Evolutionary conservation across 2,329 filamentous ascomycete species (phyloP).

Genomic region (Trichoderma gracile): DNA sequence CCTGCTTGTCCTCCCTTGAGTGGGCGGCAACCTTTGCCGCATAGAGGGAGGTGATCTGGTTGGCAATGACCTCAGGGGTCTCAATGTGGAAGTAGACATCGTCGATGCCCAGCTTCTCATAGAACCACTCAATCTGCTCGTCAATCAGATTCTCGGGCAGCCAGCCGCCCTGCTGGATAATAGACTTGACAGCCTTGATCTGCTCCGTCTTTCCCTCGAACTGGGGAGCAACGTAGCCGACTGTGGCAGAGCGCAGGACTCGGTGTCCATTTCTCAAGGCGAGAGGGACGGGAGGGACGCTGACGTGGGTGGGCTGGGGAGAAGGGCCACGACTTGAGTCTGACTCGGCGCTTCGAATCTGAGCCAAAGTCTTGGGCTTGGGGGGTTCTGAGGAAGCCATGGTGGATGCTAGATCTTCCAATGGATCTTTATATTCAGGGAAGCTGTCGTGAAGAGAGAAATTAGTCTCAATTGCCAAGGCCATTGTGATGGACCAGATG

Average conservation of each 20-base stretch:
- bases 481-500: not conserved
- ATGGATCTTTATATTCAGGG: constrained; percentile 47
- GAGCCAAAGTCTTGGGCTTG: constrained; percentile 46
- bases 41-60: constrained; percentile 93
- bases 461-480: constrained; percentile 39
- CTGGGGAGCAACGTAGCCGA: constrained; percentile 91
- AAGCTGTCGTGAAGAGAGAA: constrained; percentile 44
- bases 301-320: constrained; percentile 84
- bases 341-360: constrained; percentile 44
- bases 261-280: constrained; percentile 63
- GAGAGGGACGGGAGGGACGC: constrained; percentile 59
- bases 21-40: constrained; percentile 95
- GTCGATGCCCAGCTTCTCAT: constrained; percentile 94
- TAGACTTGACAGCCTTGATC: constrained; percentile 85
- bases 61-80: constrained; percentile 80
- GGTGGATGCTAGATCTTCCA: constrained; percentile 35
- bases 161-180: constrained; percentile 77
- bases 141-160: constrained; percentile 82
- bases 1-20: constrained; percentile 86
- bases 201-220: constrained; percentile 92
- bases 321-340: constrained; percentile 68
- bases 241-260: constrained; percentile 81
- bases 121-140: constrained; percentile 92
- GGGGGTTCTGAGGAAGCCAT: constrained; percentile 37
- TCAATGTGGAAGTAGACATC: constrained; percentile 98